Evolutionary conservation across 768 basidiomycete genomes (phyloP).

Genomic region (Melanogaster broomeanus): DNA sequence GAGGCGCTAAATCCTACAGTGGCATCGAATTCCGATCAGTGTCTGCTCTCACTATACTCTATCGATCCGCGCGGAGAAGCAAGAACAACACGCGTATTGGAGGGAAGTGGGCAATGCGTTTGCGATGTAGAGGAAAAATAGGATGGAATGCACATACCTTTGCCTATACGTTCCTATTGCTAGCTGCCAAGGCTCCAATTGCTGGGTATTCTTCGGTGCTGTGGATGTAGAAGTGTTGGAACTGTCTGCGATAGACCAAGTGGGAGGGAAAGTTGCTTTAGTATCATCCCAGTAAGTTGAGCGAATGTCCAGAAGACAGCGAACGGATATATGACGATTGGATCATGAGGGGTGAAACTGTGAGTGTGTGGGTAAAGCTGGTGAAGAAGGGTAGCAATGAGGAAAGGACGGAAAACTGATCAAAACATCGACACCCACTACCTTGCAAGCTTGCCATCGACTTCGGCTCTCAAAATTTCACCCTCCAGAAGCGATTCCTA

Average conservation of each 20-base stretch:
- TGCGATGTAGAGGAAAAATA: background rate
- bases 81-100: background rate
- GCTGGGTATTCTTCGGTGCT: constrained; percentile 65
- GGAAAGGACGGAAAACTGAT: constrained; percentile 27
- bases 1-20: constrained; percentile 56
- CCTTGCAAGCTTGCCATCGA: constrained; percentile 51
- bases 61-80: too few relatives aligned
- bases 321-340: too few relatives aligned
- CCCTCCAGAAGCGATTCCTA: constrained; percentile 82
- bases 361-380: too few relatives aligned
- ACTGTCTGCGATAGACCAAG: constrained; percentile 49
- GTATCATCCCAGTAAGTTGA: background rate
- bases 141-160: constrained; percentile 59
- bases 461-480: constrained; percentile 63
- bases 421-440: constrained; percentile 67
- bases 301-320: too few relatives aligned
- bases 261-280: background rate
- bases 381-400: too few relatives aligned
- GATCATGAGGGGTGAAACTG: background rate
- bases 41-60: background rate
- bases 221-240: constrained; percentile 69
- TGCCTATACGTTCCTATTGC: constrained; percentile 87
- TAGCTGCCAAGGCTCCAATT: constrained; percentile 75
- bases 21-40: background rate
- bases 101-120: background rate